Conservation (phyloP, 148 eudicot genomes). For the Cornus suecica region DNA sequence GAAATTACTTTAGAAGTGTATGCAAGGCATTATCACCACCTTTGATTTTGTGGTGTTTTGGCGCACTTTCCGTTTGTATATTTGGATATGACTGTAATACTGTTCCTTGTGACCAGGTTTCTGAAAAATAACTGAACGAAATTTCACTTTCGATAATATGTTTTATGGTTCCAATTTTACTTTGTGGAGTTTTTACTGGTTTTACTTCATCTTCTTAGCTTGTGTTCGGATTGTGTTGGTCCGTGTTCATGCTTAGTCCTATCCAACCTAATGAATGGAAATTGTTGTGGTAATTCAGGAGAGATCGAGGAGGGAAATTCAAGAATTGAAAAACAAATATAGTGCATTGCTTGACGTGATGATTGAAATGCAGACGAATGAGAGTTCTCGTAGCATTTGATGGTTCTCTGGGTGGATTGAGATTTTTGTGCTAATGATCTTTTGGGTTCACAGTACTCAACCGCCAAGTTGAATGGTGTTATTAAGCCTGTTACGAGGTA, state of each 20-base stretch:
- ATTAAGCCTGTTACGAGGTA: no score
- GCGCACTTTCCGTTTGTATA: no score
- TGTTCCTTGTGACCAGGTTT: no score
- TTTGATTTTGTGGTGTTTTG: no score
- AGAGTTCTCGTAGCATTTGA: constrained; percentile 52
- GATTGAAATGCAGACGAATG: constrained; percentile 22
- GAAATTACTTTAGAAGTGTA: no score
- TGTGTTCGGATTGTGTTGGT: neutral
- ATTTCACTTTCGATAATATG: no score
- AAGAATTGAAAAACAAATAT: constrained; percentile 23
- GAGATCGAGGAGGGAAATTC: constrained; percentile 41
- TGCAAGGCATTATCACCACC: no score
- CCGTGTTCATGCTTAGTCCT: neutral
- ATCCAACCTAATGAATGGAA: neutral
- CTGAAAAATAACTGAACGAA: no score
- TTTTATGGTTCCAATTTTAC: no score
- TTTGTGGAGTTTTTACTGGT: neutral
- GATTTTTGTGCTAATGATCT: constrained; percentile 47
- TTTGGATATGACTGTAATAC: no score
- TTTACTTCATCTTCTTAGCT: neutral
- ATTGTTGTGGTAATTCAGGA: constrained; percentile 31
- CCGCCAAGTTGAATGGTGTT: constrained; percentile 42
- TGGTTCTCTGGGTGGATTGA: constrained; percentile 44
- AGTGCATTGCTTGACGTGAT: no score
- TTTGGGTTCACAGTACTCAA: constrained; percentile 45